These are phyloP conservation scores for Huntiella moniliformis DNA, from an alignment of 2,329 filamentous ascomycete genomes.

Conservation along the genomic window DNA sequence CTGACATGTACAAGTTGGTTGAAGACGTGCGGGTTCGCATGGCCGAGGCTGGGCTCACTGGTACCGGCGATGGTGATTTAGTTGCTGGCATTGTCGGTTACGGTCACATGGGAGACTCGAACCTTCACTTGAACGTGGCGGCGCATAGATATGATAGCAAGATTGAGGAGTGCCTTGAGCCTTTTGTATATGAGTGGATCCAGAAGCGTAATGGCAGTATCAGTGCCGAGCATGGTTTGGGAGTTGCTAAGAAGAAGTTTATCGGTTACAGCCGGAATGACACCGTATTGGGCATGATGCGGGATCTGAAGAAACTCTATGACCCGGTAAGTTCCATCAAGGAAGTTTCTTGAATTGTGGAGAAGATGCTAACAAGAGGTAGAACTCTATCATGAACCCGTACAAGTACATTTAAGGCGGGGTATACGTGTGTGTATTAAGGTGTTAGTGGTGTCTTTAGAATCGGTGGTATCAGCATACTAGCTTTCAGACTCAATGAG, in stretches of 20 bases:
- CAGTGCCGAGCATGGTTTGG: constrained; percentile 88
- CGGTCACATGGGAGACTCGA: constrained; percentile 94
- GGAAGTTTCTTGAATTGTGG: no score
- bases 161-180: constrained; percentile 76
- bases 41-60: constrained; percentile 54
- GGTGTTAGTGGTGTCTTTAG: no score
- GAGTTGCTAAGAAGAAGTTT: constrained; percentile 87
- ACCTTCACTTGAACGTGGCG: constrained; percentile 82
- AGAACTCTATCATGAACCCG: constrained; percentile 98
- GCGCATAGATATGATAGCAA: constrained; percentile 67
- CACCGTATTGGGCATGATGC: constrained; percentile 80
- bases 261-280: constrained; percentile 84
- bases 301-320: constrained; percentile 81
- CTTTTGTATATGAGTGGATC: constrained; percentile 97
- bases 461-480: no score
- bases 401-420: constrained; percentile 70
- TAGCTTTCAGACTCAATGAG: no score
- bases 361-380: background rate
- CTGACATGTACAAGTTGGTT: constrained; percentile 74
- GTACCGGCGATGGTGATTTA: constrained; percentile 37
- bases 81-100: constrained; percentile 88
- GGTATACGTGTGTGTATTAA: background rate
- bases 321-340: constrained; percentile 54
- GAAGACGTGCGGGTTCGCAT: constrained; percentile 65
- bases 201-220: constrained; percentile 75